Evolutionary conservation across 2,329 filamentous ascomycete species (phyloP).

Genomic region (Ophiostoma populinum): DNA sequence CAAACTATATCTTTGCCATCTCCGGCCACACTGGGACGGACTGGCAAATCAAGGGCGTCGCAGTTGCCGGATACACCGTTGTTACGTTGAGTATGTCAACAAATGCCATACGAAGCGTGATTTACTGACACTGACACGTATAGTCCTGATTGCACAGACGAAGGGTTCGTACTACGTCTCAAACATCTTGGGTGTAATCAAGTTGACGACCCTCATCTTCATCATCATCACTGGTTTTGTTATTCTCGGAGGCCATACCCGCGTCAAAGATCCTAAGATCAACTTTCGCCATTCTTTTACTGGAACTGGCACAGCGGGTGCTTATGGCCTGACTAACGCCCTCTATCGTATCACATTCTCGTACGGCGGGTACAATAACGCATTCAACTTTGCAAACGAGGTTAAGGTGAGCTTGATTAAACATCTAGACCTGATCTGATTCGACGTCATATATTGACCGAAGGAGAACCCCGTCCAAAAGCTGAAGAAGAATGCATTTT

Average conservation of each 20-base stretch:
- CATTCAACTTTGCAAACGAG: constrained; percentile 44
- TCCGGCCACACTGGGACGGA: constrained; percentile 28
- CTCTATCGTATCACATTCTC: constrained; percentile 43
- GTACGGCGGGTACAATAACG: constrained; percentile 39
- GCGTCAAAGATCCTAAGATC: constrained; percentile 28
- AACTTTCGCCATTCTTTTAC: constrained; percentile 40
- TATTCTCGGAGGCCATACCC: constrained; percentile 35
- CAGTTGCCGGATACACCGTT: constrained; percentile 43
- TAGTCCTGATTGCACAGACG: constrained; percentile 24
- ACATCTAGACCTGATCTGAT: too few species aligned
- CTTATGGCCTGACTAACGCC: constrained; percentile 34
- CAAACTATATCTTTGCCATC: constrained; percentile 44
- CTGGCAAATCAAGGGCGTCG: constrained; percentile 53
- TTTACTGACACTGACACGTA: not conserved
- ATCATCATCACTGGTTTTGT: constrained; percentile 39
- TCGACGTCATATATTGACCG: too few species aligned
- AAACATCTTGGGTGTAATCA: constrained; percentile 37
- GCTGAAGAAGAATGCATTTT: constrained; percentile 30
- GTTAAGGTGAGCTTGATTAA: too few species aligned
- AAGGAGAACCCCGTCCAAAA: constrained; percentile 41
- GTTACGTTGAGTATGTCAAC: constrained; percentile 37
- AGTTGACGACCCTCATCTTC: constrained; percentile 41
- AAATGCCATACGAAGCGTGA: too few species aligned
- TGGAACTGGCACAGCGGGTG: constrained; percentile 22
- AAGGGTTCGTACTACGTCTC: constrained; percentile 33